Evolutionary conservation across 371 early-diverging fungal species (phyloP).

Genomic region (Circinella umbellata): DNA sequence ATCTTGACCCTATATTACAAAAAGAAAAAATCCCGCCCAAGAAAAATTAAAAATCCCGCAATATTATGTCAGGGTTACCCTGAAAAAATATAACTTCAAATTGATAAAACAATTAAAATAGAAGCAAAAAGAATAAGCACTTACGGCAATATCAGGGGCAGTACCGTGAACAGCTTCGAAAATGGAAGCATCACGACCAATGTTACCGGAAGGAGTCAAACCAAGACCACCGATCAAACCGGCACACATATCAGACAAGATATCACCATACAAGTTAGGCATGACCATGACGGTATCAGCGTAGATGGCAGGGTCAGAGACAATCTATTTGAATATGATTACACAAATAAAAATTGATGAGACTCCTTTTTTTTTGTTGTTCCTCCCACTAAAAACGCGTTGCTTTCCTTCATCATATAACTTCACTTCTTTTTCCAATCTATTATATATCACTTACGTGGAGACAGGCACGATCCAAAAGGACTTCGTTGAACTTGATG

Average conservation of each 20-base stretch:
- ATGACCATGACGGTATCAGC: slow-evolving; percentile 97
- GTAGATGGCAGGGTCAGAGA: slow-evolving; percentile 91
- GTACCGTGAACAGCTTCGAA: slow-evolving; percentile 99
- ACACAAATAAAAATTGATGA: no score
- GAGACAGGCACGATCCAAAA: slow-evolving; percentile 94
- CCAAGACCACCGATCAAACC: slow-evolving; percentile 99
- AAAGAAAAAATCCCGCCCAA: no score
- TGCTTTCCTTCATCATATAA: background rate
- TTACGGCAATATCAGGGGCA: slow-evolving; percentile 96
- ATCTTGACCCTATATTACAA: slow-evolving; percentile 46
- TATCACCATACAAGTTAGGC: slow-evolving; percentile 99
- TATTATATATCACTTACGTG: slow-evolving; percentile 46
- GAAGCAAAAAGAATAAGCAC: slow-evolving; percentile 11
- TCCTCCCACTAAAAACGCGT: no score
- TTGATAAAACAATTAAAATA: background rate
- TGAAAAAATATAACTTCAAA: slow-evolving; percentile 2
- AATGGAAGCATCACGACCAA: slow-evolving; percentile 96
- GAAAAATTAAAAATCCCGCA: background rate
- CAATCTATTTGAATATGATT: slow-evolving; percentile 65
- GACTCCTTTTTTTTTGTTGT: no score
- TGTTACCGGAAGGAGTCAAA: slow-evolving; percentile 97
- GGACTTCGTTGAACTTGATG: slow-evolving; percentile 89
- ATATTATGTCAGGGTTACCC: slow-evolving; percentile 1
- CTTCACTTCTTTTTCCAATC: background rate
- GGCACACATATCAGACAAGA: slow-evolving; percentile 96